Conservation (phyloP, 2,329 filamentous ascomycete genomes). For the Acarospora socialis region DNA sequence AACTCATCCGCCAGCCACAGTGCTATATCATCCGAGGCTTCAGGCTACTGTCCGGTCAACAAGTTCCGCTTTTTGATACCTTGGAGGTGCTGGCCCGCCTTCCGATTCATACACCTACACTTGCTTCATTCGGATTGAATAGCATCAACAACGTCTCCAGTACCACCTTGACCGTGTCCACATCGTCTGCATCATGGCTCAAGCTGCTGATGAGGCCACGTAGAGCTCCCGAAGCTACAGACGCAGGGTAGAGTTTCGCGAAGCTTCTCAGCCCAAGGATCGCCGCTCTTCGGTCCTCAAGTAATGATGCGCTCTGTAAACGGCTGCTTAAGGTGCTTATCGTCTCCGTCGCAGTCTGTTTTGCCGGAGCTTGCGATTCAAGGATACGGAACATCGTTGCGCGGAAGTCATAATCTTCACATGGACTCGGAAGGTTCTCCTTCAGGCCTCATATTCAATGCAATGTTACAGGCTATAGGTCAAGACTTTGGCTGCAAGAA, state of each 20-base stretch:
- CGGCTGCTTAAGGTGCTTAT: slow-evolving; percentile 82
- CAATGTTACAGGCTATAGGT: too few species aligned
- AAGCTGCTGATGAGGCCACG: slow-evolving; percentile 75
- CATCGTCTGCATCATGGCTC: slow-evolving; percentile 78
- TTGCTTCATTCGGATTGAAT: slow-evolving; percentile 55
- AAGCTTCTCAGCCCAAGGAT: slow-evolving; percentile 90
- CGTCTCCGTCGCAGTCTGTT: slow-evolving; percentile 90
- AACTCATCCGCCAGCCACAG: slow-evolving; percentile 97
- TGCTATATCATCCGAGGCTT: slow-evolving; percentile 90
- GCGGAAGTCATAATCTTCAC: too few species aligned
- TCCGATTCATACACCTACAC: slow-evolving; percentile 29
- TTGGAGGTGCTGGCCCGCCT: too few species aligned
- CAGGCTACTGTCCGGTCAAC: slow-evolving; percentile 43
- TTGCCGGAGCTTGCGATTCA: slow-evolving; percentile 65
- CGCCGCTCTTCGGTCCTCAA: slow-evolving; percentile 87
- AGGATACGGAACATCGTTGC: slow-evolving; percentile 41
- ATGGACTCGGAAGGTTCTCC: too few species aligned
- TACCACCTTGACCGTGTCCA: slow-evolving; percentile 89
- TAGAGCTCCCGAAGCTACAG: slow-evolving; percentile 84
- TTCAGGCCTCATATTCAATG: too few species aligned
- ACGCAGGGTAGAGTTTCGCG: slow-evolving; percentile 89
- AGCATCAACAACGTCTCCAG: slow-evolving; percentile 92
- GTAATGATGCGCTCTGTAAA: slow-evolving; percentile 72
- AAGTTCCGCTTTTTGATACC: too few species aligned
- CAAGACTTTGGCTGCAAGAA: too few species aligned